Conservation (phyloP, 352 stramenopile genomes). For the Blastocystis sp. region DNA sequence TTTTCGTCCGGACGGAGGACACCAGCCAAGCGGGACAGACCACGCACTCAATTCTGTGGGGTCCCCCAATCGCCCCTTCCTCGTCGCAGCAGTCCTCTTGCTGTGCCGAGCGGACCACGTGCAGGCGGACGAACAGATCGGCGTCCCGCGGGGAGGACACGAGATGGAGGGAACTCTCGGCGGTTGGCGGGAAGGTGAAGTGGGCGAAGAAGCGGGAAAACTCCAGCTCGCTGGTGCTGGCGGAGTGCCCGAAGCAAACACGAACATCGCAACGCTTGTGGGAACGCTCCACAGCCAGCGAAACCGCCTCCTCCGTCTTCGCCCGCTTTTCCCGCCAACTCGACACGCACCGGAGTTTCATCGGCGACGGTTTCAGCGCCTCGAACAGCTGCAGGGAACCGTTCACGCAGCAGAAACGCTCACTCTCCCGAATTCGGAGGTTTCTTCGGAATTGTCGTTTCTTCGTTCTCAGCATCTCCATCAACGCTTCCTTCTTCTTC, state of each 20-base stretch:
- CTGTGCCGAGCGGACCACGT: background rate
- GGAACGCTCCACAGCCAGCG: background rate
- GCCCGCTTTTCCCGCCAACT: background rate
- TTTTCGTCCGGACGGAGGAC: background rate
- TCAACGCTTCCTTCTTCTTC: background rate
- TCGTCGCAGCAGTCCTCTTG: background rate
- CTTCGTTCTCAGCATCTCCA: background rate
- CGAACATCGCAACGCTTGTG: background rate
- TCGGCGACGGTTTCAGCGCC: background rate
- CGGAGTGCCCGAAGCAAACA: background rate
- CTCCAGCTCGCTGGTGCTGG: background rate
- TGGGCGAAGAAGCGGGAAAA: background rate
- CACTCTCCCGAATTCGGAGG: background rate
- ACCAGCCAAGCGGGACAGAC: background rate
- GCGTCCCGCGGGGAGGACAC: background rate
- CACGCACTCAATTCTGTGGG: background rate
- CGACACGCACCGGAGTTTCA: background rate
- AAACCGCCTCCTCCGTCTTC: background rate
- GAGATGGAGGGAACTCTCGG: too few species aligned
- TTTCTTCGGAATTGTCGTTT: background rate
- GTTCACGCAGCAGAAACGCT: background rate
- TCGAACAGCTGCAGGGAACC: background rate
- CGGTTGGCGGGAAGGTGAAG: background rate
- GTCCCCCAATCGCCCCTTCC: background rate
- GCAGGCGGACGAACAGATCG: background rate